phyloP scores from a whole-genome alignment of 2,329 filamentous ascomycete genomes.

The Cadophora luteo-olivacea region DNA sequence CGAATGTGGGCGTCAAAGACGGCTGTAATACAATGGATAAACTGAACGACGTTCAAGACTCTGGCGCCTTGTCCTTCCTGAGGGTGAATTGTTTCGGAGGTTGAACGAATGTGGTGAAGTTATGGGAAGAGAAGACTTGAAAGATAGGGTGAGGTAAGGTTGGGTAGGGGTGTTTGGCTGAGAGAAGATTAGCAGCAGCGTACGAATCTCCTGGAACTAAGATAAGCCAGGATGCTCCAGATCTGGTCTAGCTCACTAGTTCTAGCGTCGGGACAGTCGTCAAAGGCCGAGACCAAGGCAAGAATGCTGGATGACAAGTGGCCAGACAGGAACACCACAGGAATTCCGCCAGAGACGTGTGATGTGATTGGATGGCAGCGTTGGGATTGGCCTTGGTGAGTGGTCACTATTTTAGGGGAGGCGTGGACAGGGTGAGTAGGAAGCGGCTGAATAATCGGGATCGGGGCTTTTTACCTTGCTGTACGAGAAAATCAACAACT shows the following conservation, averaged over 20 bases:
- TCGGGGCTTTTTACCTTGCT: neutral
- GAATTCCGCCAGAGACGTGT: neutral
- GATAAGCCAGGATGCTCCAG: neutral
- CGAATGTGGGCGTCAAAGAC: slow-evolving; percentile 34
- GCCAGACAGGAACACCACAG: neutral
- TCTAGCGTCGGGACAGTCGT: neutral
- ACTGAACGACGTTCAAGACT: neutral
- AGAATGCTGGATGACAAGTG: slow-evolving; percentile 17
- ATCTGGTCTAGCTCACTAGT: neutral
- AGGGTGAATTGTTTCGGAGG: slow-evolving; percentile 4
- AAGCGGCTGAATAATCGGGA: slow-evolving; percentile 13
- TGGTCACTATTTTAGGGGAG: slow-evolving; percentile 13
- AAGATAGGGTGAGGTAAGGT: neutral
- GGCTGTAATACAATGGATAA: neutral
- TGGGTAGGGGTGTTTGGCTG: neutral
- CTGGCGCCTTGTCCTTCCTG: slow-evolving; percentile 1
- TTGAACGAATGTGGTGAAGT: slow-evolving; percentile 25
- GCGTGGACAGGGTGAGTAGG: neutral
- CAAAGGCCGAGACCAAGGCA: neutral
- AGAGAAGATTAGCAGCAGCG: slow-evolving; percentile 3
- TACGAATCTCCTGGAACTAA: slow-evolving; percentile 13
- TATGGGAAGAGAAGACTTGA: slow-evolving; percentile 3
- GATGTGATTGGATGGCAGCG: neutral
- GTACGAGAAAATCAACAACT: slow-evolving; percentile 3
- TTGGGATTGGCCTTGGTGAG: slow-evolving; percentile 8